Conservation (phyloP, 495 filamentous ascomycete species). For the Penicillium steckii region DNA sequence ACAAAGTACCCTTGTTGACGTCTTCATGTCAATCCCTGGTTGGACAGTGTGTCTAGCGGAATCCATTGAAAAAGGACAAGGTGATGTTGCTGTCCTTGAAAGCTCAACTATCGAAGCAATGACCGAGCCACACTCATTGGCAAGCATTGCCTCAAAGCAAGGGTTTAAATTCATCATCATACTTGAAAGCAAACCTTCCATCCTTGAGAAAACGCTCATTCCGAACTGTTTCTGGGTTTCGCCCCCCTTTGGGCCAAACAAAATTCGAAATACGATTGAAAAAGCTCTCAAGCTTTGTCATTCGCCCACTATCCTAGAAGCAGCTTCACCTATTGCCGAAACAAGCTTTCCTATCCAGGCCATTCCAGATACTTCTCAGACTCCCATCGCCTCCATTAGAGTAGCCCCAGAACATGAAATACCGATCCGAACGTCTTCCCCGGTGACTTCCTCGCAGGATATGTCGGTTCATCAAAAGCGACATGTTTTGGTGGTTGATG, state of each 20-base stretch:
- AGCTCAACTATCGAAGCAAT: constrained; percentile 19
- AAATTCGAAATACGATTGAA: constrained; percentile 27
- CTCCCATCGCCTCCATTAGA: background rate
- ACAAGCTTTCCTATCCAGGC: background rate
- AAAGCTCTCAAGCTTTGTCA: constrained; percentile 14
- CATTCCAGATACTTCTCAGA: too few species aligned
- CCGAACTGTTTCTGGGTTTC: constrained; percentile 25
- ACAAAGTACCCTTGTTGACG: constrained; percentile 29
- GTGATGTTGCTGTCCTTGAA: constrained; percentile 34
- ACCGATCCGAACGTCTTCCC: background rate
- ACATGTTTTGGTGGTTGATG: constrained; percentile 47
- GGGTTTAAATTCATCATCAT: constrained; percentile 29
- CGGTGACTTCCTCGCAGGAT: background rate
- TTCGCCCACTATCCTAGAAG: background rate
- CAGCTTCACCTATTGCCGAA: background rate
- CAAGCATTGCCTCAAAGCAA: background rate
- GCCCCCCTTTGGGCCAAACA: constrained; percentile 39
- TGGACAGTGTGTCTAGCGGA: constrained; percentile 35
- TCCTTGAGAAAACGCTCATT: constrained; percentile 2
- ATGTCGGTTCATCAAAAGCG: constrained; percentile 9
- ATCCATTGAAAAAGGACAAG: constrained; percentile 19
- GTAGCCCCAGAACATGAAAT: background rate
- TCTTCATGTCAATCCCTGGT: constrained; percentile 25
- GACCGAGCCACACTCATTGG: constrained; percentile 5
- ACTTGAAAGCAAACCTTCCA: constrained; percentile 20